These are phyloP conservation scores for Aspergillus sp. DNA, from an alignment of 2,329 filamentous ascomycete genomes.

Conservation along the genomic window DNA sequence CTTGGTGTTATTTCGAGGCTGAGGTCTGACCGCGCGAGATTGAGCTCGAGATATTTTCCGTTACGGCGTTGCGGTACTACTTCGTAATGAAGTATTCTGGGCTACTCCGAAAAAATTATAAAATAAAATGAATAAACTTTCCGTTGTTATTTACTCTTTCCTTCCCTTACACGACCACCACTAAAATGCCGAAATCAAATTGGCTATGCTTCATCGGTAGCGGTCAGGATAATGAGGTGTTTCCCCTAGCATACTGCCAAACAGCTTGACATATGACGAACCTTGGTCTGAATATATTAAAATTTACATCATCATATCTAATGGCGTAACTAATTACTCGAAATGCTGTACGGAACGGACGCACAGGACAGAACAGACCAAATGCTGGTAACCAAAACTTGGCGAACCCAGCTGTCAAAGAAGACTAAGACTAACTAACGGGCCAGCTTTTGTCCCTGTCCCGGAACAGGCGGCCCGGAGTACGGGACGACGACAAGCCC, in stretches of 20 bases:
- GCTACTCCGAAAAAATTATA: too few species aligned
- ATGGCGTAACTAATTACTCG: too few species aligned
- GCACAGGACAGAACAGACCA: background rate
- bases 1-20: background rate
- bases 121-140: too few species aligned
- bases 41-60: background rate
- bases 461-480: background rate
- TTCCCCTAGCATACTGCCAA: too few species aligned
- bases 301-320: too few species aligned
- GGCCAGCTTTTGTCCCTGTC: background rate
- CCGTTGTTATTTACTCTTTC: too few species aligned
- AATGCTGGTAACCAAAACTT: background rate
- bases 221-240: too few species aligned
- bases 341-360: background rate
- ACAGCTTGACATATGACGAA: too few species aligned
- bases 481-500: background rate
- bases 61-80: background rate
- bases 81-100: background rate
- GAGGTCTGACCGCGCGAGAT: background rate
- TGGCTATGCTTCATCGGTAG: too few species aligned
- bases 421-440: background rate
- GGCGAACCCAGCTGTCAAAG: background rate
- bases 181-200: too few species aligned
- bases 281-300: too few species aligned
- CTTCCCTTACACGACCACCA: too few species aligned